These are phyloP conservation scores for Vanrija pseudolonga DNA, from an alignment of 1,284 basidiomycete genomes.

Conservation along the genomic window DNA sequence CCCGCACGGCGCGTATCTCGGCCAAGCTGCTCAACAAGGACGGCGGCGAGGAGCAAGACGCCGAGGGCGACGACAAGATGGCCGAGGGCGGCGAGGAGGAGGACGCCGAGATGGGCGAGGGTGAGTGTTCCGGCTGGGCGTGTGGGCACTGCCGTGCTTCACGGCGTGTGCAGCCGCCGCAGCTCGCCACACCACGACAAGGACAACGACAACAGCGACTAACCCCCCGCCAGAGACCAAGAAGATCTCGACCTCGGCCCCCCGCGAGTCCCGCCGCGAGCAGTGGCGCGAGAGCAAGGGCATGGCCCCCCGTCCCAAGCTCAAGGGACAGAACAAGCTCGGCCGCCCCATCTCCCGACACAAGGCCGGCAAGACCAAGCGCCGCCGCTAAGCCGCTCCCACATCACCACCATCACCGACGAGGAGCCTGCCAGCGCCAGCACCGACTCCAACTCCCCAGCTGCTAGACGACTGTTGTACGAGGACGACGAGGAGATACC, in stretches of 20 bases:
- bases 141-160: too few species aligned
- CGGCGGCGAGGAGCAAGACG: slow-evolving; percentile 63
- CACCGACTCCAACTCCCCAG: too few species aligned
- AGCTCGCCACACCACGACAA: too few species aligned
- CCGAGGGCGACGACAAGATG: slow-evolving; percentile 80
- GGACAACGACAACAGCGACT: too few species aligned
- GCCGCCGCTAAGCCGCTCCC: slow-evolving; percentile 15
- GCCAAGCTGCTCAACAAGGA: slow-evolving; percentile 64
- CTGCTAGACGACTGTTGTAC: not conserved
- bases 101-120: slow-evolving; percentile 22
- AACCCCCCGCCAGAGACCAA: slow-evolving; percentile 3
- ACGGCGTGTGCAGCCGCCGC: too few species aligned
- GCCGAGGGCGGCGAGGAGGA: slow-evolving; percentile 59
- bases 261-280: slow-evolving; percentile 43
- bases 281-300: slow-evolving; percentile 48
- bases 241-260: slow-evolving; percentile 48
- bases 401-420: not conserved
- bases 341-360: slow-evolving; percentile 31
- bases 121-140: slow-evolving; percentile 8
- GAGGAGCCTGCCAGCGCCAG: not conserved
- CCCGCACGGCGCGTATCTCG: slow-evolving; percentile 72
- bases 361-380: slow-evolving; percentile 37
- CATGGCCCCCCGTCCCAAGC: slow-evolving; percentile 38
- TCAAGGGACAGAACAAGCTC: slow-evolving; percentile 33
- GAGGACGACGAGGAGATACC: not conserved